Evolutionary conservation across 2,329 filamentous ascomycete species (phyloP).

Genomic region (Arachnomyces sp.): DNA sequence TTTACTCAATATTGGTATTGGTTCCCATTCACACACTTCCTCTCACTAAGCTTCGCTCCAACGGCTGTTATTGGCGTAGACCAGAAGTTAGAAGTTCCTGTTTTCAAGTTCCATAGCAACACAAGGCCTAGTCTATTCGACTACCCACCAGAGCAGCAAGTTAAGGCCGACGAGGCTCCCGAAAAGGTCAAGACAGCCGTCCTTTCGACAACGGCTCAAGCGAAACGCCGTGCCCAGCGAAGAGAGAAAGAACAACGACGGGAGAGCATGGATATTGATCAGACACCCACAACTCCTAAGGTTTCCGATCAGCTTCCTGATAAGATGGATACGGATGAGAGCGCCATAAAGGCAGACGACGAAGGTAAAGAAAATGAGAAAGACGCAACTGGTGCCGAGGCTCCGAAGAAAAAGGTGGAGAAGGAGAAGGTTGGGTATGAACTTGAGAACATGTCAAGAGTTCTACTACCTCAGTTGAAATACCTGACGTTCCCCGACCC

Average conservation of each 20-base stretch:
- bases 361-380: conserved; percentile 53
- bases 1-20: conserved; percentile 99
- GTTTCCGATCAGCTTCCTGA: conserved; percentile 54
- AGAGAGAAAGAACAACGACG: conserved; percentile 84
- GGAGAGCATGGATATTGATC: conserved; percentile 94
- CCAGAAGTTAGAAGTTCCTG: conserved; percentile 84
- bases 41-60: conserved; percentile 92
- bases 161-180: conserved; percentile 87
- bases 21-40: conserved; percentile 98
- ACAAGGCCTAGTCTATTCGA: conserved; percentile 93
- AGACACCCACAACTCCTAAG: conserved; percentile 67
- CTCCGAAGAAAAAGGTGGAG: conserved; percentile 79
- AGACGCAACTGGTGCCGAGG: conserved; percentile 47
- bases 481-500: conserved; percentile 88
- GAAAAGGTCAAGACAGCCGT: conserved; percentile 93
- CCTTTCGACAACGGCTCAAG: conserved; percentile 91
- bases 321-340: conserved; percentile 70
- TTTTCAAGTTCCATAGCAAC: conserved; percentile 92
- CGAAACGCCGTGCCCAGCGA: conserved; percentile 86
- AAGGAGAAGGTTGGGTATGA: conserved; percentile 97
- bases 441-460: conserved; percentile 92
- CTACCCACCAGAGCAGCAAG: conserved; percentile 92
- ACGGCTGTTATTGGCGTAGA: conserved; percentile 94
- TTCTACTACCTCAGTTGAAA: conserved; percentile 86
- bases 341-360: conserved; percentile 56